These are phyloP conservation scores for Fusarium temperatum DNA, from an alignment of 2,329 filamentous ascomycete species.

Conservation along the genomic window DNA sequence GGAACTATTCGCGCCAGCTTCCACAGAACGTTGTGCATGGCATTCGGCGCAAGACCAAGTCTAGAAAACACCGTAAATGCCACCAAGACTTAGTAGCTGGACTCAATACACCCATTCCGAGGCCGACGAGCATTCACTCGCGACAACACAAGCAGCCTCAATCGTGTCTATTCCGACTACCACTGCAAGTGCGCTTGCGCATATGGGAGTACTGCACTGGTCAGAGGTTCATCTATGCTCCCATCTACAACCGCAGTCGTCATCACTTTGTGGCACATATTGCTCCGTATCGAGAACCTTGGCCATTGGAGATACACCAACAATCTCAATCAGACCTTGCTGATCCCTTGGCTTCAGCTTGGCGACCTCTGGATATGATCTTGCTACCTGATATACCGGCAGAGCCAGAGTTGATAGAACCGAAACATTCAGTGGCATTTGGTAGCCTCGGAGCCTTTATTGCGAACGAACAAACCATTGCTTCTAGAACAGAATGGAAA, in stretches of 20 bases:
- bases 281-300: not conserved
- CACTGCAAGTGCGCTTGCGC: not conserved
- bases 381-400: not conserved
- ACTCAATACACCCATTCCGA: not conserved
- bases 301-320: no score
- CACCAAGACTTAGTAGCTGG: not conserved
- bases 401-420: not conserved
- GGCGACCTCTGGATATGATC: not conserved
- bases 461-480: accelerated
- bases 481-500: not conserved
- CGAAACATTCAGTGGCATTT: not conserved
- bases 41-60: not conserved
- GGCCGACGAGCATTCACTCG: not conserved
- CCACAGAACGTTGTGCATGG: not conserved
- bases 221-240: not conserved
- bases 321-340: not conserved
- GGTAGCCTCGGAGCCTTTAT: not conserved
- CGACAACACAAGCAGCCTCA: not conserved
- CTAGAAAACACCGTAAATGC: not conserved
- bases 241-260: not conserved
- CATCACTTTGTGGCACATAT: not conserved
- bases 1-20: not conserved
- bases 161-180: not conserved
- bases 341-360: accelerated
- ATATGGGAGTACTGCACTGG: not conserved